Evolutionary conservation across 2,329 filamentous ascomycete species (phyloP), one percentile per base, ranked within the genome.

Genomic region (Calonectria henricotiae): DNA sequence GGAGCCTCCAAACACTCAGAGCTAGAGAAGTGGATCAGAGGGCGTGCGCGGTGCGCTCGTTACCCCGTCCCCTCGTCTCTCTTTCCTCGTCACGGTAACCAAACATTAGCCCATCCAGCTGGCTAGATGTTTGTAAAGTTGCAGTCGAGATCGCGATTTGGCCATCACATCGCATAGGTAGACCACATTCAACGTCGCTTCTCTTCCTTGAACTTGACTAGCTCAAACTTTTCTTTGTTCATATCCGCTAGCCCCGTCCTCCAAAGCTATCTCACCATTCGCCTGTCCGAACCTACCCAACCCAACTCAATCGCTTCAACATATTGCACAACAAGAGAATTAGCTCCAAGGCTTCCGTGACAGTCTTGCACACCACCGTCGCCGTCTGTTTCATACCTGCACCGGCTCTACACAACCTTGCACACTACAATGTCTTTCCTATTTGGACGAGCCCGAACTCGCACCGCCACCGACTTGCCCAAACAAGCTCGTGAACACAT

Each of bases 401-500:
- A 44, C 23, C 27, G 27, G 46, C 54, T 20, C 43, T 39, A 51
- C 65, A 68, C 61, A 55, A 44, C 44, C 60, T 55, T 32, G 15
- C 65, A 62, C 49, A 55, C 88, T 88, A 62, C 49, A 55, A 88
- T 88, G 86, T 88, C 88, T 37, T 90, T 90, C 78, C 81, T 90
- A 58, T 90, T 90, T 73, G 87, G 86, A 69, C 84, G 88, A 77
- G 85, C 84, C 65, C 83, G 86, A 71, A 84, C 86, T 73, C 84
- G 87, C 74, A 85, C 87, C 67, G 85, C 86, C 27, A 82, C 86
- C 55, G 88, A 90, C 76, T 82, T 90, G 47, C 85, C 87, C 67
- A 88, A 87, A 76, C 88, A 89, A 79, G 88, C 88, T 51, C 85
- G 85, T 69, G 88, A 89, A 35, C 85, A 87, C 83, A 81, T 89